Evolutionary conservation across 805 yeast species (phyloP), one percentile per base, ranked within the genome.

Genomic region (Teunomyces funiuensis): DNA sequence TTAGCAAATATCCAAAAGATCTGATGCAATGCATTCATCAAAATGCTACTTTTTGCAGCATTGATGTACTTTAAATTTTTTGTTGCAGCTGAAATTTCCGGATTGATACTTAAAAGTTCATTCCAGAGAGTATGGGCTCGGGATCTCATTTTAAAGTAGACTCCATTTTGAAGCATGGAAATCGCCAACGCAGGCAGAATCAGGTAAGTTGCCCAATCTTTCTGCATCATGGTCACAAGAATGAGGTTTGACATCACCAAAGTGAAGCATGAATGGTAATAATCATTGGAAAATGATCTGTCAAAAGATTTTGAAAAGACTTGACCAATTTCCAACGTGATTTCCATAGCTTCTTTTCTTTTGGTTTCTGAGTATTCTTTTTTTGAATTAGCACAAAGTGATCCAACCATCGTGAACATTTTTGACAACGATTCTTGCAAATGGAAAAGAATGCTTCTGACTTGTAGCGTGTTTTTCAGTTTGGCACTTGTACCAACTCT

Each of bases 381-480:
- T 41, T 77, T 71, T 43, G 74, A 72, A 11, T 71, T 69, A 56
- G 73, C 69, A 16, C 77, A 67, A 8, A 79, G 54, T 42, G 74
- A 63, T 6, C 74, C 59, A 19, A 77, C 48, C 5, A 76, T 64
- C 39, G 72, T 62, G 37, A 75, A 69, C 2, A 76, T 45, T 27
- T 66, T 62, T 1, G 77, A 50, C 2, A 71, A 57, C 25, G 69
- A 63, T 6, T 71, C 63, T 47, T 79, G 83, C 18, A 79, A 59
- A 25, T 76, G 68, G 37, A 73, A 68, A 23, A 69, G 58, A 27
- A 82, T 67, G 45, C 69, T 69, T 40, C 88, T 70, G 8, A 81
- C 55, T 46, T 82, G 79, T 2, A 77, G 60, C 0, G 83, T 63
- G 52, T 85, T 85, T 47, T 84, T 84, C 60, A 69, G 79, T 49